Evolutionary conservation across 352 stramenopile species (phyloP).

Genomic region (Pythium rhizo-oryzae): DNA sequence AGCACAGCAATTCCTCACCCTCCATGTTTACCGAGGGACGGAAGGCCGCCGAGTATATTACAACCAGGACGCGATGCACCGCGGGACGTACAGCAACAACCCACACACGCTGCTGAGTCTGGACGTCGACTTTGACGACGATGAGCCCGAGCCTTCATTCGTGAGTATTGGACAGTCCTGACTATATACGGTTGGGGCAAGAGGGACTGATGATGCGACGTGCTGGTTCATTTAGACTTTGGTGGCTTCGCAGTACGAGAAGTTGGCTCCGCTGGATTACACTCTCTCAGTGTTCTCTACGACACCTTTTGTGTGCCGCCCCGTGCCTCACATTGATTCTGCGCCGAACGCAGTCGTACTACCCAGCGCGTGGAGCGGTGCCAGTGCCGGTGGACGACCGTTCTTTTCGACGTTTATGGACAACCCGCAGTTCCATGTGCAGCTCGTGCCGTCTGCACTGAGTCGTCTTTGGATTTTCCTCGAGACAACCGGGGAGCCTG

Average conservation of each 20-base stretch:
- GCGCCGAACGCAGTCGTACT: conserved; percentile 47
- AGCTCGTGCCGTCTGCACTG: conserved; percentile 37
- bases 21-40: conserved; percentile 88
- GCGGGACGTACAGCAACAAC: conserved; percentile 93
- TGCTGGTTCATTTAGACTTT: conserved; percentile 67
- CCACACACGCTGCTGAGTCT: conserved; percentile 91
- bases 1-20: conserved; percentile 84
- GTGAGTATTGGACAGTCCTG: conserved; percentile 30
- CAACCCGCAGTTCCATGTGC: conserved; percentile 76
- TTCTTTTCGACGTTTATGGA: conserved; percentile 82
- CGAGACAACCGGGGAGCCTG: conserved; percentile 26
- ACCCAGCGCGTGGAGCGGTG: conserved; percentile 41
- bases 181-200: neutral
- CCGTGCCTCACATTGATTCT: conserved; percentile 49
- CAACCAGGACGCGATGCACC: conserved; percentile 76
- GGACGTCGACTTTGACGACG: conserved; percentile 62
- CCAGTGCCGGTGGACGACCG: conserved; percentile 59
- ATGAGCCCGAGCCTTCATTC: conserved; percentile 56
- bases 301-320: conserved; percentile 61
- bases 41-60: conserved; percentile 79
- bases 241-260: conserved; percentile 93
- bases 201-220: neutral
- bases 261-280: conserved; percentile 89
- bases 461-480: conserved; percentile 63
- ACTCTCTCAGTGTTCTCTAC: conserved; percentile 88